phyloP scores from a whole-genome alignment of 2,329 filamentous ascomycete species.

The Bertia moriformis region DNA sequence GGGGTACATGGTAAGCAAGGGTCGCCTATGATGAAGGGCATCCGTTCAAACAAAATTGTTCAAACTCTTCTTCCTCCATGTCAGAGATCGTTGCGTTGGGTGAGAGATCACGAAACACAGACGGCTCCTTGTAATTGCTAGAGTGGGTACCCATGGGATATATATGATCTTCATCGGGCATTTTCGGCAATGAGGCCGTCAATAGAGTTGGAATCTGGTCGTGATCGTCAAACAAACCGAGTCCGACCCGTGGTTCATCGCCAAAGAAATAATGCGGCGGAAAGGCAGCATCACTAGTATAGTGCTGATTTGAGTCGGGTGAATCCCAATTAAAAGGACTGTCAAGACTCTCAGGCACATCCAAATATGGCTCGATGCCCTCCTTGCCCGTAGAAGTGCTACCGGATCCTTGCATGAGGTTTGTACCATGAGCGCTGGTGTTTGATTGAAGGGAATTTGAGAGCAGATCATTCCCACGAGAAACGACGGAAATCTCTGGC shows the following conservation, averaged over 20 bases:
- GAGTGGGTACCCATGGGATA: too few relatives aligned
- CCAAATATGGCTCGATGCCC: neutral
- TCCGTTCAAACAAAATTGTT: neutral
- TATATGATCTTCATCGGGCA: too few relatives aligned
- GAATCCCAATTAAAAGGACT: neutral
- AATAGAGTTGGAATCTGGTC: too few relatives aligned
- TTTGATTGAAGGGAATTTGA: too few relatives aligned
- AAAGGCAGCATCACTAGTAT: neutral
- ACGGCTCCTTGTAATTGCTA: slow-evolving; percentile 9
- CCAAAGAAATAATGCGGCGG: neutral
- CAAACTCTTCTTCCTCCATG: neutral
- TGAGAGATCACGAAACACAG: neutral
- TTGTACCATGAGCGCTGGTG: too few relatives aligned
- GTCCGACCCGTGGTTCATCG: neutral
- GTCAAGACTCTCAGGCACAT: neutral
- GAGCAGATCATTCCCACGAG: too few relatives aligned
- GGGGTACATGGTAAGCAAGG: too few relatives aligned
- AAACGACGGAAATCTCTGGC: too few relatives aligned
- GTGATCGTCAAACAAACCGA: neutral
- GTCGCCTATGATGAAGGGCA: too few relatives aligned
- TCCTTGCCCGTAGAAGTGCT: neutral
- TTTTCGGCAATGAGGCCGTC: too few relatives aligned
- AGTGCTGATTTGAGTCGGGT: neutral
- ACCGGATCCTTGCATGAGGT: too few relatives aligned
- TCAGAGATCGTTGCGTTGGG: neutral